Percentiles rank a stretch among this genome's conserved stretches.
Evolutionary conservation across 2,329 filamentous ascomycete species (phyloP).

Genomic region (Tolypocladium endophyticum): DNA sequence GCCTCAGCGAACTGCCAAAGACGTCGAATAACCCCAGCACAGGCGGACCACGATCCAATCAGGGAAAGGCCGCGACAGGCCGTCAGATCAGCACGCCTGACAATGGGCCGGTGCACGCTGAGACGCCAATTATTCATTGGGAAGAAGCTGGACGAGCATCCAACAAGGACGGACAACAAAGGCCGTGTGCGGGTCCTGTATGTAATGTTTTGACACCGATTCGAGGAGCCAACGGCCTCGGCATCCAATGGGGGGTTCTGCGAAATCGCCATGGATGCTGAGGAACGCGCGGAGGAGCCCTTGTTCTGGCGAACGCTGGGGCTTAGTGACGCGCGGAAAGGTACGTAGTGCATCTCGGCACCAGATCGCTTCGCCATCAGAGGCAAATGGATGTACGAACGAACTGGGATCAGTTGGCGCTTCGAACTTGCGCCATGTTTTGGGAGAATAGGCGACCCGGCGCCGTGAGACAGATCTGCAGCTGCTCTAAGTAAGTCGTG

Average conservation of each 20-base stretch:
- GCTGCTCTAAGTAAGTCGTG: background rate
- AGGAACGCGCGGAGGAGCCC: background rate
- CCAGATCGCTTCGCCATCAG: background rate
- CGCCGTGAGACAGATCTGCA: constrained; percentile 1
- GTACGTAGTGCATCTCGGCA: background rate
- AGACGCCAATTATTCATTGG: background rate
- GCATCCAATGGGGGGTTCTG: background rate
- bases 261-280: background rate
- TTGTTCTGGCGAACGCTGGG: background rate
- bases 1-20: background rate
- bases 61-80: background rate
- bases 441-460: background rate
- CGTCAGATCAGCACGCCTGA: background rate
- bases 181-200: background rate
- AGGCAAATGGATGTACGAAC: background rate
- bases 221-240: background rate
- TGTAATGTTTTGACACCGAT: background rate
- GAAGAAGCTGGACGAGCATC: background rate
- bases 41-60: background rate
- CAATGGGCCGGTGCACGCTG: background rate
- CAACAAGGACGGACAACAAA: background rate
- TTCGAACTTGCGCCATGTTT: background rate
- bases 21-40: background rate
- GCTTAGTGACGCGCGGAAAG: background rate
- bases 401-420: background rate